Percentiles rank a stretch among this genome's conserved stretches.
phyloP scores from a whole-genome alignment of 176 grass and related monocot species.

The Oryza punctata region DNA sequence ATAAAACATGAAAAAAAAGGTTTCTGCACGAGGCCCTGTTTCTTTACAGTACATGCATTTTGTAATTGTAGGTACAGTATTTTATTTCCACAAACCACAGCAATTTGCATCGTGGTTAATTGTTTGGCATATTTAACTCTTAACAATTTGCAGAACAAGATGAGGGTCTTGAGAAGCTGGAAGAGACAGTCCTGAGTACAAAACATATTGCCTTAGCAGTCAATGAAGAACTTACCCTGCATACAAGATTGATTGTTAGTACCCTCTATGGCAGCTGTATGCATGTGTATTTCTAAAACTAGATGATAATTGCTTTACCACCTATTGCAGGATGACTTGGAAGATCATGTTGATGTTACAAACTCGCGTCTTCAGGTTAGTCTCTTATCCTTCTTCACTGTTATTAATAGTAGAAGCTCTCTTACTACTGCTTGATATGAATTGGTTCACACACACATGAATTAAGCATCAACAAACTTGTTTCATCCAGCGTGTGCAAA shows the following conservation, averaged over 20 bases:
- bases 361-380: constrained; percentile 81
- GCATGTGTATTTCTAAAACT: background rate
- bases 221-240: constrained; percentile 92
- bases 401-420: constrained; percentile 7
- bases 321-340: constrained; percentile 77
- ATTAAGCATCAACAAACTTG: background rate
- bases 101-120: background rate
- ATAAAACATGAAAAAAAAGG: background rate
- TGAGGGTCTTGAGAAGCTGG: constrained; percentile 85
- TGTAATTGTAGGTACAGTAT: background rate
- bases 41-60: constrained; percentile 21
- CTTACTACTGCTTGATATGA: background rate
- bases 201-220: constrained; percentile 98
- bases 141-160: constrained; percentile 80
- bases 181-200: constrained; percentile 90
- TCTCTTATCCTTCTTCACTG: background rate
- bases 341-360: constrained; percentile 79
- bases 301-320: constrained; percentile 19
- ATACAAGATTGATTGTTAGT: constrained; percentile 94
- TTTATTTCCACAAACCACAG: background rate
- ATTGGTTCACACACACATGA: background rate
- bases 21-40: background rate
- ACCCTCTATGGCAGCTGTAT: background rate
- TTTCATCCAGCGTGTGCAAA: constrained; percentile 74
- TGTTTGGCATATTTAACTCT: background rate